Evolutionary conservation across 805 yeast genomes (phyloP).

Genomic region (Candida nitratophila): DNA sequence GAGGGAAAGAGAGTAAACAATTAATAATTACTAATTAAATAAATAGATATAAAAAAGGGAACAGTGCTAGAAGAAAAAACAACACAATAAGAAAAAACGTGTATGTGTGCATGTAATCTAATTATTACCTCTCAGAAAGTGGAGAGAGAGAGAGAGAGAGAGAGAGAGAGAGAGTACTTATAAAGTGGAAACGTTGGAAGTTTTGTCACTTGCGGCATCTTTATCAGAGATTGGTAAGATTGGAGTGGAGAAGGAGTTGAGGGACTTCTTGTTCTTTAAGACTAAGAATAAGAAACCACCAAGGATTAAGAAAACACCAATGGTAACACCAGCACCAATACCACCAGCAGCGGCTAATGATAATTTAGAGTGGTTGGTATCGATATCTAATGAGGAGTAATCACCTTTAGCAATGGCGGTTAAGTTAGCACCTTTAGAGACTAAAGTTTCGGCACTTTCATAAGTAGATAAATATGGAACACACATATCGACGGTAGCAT

Average conservation of each 20-base stretch:
- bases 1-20: no score
- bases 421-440: slow-evolving; percentile 24
- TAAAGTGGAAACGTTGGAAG: not conserved
- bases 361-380: slow-evolving; percentile 13
- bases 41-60: no score
- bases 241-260: not conserved
- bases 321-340: slow-evolving; percentile 47
- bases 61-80: no score
- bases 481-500: slow-evolving; percentile 26
- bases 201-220: not conserved
- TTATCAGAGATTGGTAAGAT: not conserved
- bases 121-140: no score
- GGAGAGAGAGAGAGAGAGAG: not conserved
- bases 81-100: no score
- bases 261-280: slow-evolving; percentile 7
- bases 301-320: slow-evolving; percentile 31
- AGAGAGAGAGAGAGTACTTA: not conserved
- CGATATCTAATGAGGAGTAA: slow-evolving; percentile 16
- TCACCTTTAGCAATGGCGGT: slow-evolving; percentile 21
- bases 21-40: no score
- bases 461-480: slow-evolving; percentile 25
- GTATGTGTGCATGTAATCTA: no score
- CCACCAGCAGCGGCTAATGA: slow-evolving; percentile 41
- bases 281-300: slow-evolving; percentile 24
- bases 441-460: slow-evolving; percentile 22